Base-by-base conservation (phyloP, 768 basidiomycete species). In the Boletus pseudopeckii region DNA sequence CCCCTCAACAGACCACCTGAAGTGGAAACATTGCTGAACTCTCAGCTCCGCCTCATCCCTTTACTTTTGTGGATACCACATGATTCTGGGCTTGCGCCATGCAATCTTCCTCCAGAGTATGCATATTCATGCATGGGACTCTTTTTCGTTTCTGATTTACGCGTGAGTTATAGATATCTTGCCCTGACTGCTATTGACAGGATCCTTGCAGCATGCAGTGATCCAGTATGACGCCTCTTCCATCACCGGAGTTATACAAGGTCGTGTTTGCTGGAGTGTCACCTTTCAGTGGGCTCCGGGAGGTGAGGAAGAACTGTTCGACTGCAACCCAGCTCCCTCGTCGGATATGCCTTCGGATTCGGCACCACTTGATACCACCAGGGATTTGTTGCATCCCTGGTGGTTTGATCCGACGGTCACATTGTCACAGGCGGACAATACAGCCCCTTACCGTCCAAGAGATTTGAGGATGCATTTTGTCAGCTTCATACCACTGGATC, bases 271-370 rank as follows among this genome's bases (percentile, higher is more conserved):
- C 44, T 83, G 81, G 81, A 60, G 58, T 40, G 68, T 82, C 39
- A 69, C 64, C n/a, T 70, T 80, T 26, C 61, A 71, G 45, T 83
- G 82, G 82, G 71, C 71, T 11, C 66, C 74, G 5, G 81, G 80
- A 22, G 81, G 80, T 4, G 80, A 83, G 63, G 72, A 76, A 22
- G 57, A 57, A 32, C 57, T 69, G 33, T 63, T 66, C 50, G n/a
- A 42, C 18, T 17, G 43, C 20, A 38, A 52, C 13, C 15, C 34
- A 10, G 17, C 39, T 32, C 33, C 17, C n/a, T 28, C 53, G 36
- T 38, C 45, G 9, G 41, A 54, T n/a, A 14, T 33, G 43, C 9
- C 17, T 34, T 22, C 28, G 28, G 53, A 44, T 7, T 48, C 57
- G 8, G 20, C 38, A 17, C n/a, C 38, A 10, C 33, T 10, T 6